Percentiles rank a stretch among this genome's conserved stretches.
phyloP scores from a whole-genome alignment of 805 yeast species.

The Ascoidea rubescens region DNA sequence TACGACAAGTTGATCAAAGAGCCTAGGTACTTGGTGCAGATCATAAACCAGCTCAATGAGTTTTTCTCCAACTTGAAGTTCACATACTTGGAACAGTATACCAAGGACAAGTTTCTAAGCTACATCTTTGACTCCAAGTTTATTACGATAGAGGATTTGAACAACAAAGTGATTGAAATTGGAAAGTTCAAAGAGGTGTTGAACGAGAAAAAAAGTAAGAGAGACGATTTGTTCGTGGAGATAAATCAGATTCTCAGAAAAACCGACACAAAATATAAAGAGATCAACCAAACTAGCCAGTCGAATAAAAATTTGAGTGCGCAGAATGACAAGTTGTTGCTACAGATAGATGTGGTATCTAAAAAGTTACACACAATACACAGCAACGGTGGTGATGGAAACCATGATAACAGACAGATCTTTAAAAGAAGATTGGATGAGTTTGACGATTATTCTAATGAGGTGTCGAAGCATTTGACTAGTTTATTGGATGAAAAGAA shows the following conservation, averaged over 20 bases:
- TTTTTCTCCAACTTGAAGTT: slow-evolving; percentile 9
- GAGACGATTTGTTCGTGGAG: slow-evolving; percentile 5
- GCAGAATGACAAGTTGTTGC: neutral
- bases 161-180: neutral
- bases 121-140: slow-evolving; percentile 7
- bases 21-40: slow-evolving; percentile 4
- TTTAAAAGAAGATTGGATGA: too few species aligned
- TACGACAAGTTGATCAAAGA: slow-evolving; percentile 3
- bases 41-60: slow-evolving; percentile 6
- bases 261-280: neutral
- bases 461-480: too few species aligned
- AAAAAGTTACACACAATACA: too few species aligned
- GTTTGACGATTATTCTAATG: too few species aligned
- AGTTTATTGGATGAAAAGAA: too few species aligned
- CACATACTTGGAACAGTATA: slow-evolving; percentile 9
- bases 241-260: neutral
- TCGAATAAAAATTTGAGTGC: neutral
- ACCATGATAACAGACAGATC: too few species aligned
- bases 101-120: slow-evolving; percentile 9
- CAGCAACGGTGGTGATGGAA: too few species aligned
- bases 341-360: neutral
- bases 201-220: slow-evolving; percentile 2
- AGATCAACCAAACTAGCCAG: slow-evolving; percentile 1
- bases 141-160: slow-evolving; percentile 6
- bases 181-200: neutral